Percentiles rank a stretch among this genome's conserved stretches.
Conservation (phyloP, 148 eudicot species). For the Amaranthus hypochondriacus region DNA sequence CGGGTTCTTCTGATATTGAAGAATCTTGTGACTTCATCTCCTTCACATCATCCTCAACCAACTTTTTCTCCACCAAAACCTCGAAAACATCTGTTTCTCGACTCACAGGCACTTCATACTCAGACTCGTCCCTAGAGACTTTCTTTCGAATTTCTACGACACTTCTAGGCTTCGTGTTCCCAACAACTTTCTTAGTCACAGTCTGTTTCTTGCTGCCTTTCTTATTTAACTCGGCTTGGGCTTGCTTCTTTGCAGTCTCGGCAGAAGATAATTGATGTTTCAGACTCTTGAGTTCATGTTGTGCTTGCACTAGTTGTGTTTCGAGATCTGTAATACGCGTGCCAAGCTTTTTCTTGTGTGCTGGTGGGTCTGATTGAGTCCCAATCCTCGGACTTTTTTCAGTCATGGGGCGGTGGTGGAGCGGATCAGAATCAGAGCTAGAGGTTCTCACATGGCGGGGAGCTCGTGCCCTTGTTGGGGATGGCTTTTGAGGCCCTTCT, state of each 20-base stretch:
- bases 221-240: conserved; percentile 47
- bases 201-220: conserved; percentile 37
- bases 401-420: conserved; percentile 44
- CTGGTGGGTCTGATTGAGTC: conserved; percentile 48
- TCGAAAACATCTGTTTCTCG: conserved; percentile 83
- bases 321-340: conserved; percentile 74
- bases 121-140: conserved; percentile 27
- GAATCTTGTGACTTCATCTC: conserved; percentile 26
- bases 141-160: conserved; percentile 21
- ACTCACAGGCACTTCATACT: conserved; percentile 27
- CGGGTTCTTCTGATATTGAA: conserved; percentile 8
- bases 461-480: conserved; percentile 44
- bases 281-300: conserved; percentile 70
- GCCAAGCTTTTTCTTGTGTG: conserved; percentile 62
- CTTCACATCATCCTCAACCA: conserved; percentile 25
- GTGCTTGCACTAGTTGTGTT: conserved; percentile 83
- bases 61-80: conserved; percentile 53
- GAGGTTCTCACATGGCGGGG: conserved; percentile 49
- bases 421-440: conserved; percentile 63
- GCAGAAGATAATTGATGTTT: conserved; percentile 69
- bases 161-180: conserved; percentile 24
- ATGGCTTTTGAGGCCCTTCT: conserved; percentile 61
- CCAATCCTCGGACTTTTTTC: conserved; percentile 60
- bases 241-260: conserved; percentile 62
- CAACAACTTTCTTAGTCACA: conserved; percentile 9